A percentile compares a stretch with the other conserved stretches of the same genome.
These are phyloP conservation scores for Fusarium bulbicola DNA, from an alignment of 2,329 filamentous ascomycete species.

Conservation along the genomic window DNA sequence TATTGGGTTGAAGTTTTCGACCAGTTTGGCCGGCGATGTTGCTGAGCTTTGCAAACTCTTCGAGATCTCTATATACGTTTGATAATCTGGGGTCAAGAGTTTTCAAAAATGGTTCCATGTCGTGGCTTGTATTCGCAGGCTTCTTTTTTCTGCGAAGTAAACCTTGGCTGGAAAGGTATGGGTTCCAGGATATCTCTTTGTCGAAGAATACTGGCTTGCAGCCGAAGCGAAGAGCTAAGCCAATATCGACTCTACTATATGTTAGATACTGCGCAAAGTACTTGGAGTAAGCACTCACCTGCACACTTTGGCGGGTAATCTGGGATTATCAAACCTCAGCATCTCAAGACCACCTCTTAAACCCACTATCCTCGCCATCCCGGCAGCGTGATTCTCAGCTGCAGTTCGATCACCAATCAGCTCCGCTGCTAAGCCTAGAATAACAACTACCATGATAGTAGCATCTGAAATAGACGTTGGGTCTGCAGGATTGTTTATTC, in stretches of 20 bases:
- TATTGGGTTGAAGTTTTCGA: conserved; percentile 23
- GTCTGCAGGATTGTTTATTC: conserved; percentile 1
- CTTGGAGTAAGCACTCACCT: background rate
- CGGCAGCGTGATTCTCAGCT: conserved; percentile 24
- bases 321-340: conserved; percentile 26
- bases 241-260: conserved; percentile 20
- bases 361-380: conserved; percentile 28
- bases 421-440: conserved; percentile 20
- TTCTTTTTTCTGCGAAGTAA: background rate
- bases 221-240: conserved; percentile 20
- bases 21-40: conserved; percentile 33
- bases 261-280: background rate
- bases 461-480: conserved; percentile 12
- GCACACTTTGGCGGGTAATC: conserved; percentile 34
- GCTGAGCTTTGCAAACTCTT: conserved; percentile 21
- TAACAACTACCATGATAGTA: conserved; percentile 32
- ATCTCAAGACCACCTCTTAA: conserved; percentile 28
- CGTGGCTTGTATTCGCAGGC: background rate
- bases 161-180: conserved; percentile 8
- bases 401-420: conserved; percentile 17
- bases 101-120: background rate
- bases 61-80: conserved; percentile 25
- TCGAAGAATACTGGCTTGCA: conserved; percentile 18
- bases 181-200: conserved; percentile 23
- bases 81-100: conserved; percentile 16